Evolutionary conservation across 1,139 yeast species (phyloP).

Genomic region (Oligophagozyma castellii): DNA sequence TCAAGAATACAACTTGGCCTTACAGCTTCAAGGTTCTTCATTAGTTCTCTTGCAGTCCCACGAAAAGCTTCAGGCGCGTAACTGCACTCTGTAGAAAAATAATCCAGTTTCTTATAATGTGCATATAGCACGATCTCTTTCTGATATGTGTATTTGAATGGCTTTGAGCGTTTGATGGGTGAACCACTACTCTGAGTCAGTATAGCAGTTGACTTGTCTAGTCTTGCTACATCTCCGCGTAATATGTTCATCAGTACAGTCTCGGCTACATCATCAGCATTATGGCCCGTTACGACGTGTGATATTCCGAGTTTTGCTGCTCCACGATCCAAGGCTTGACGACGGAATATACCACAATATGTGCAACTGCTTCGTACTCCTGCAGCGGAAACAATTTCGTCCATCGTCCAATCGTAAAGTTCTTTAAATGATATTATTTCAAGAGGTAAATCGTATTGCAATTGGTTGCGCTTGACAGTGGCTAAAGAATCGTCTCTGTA

Average conservation of each 20-base stretch:
- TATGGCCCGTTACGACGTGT: slow-evolving; percentile 96
- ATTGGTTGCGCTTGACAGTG: slow-evolving; percentile 85
- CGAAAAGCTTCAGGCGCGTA: slow-evolving; percentile 98
- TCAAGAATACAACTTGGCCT: slow-evolving; percentile 92
- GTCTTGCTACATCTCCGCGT: slow-evolving; percentile 90
- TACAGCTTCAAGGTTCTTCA: slow-evolving; percentile 79
- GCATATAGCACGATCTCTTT: slow-evolving; percentile 97
- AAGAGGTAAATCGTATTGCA: slow-evolving; percentile 76
- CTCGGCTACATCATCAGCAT: slow-evolving; percentile 99
- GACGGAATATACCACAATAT: slow-evolving; percentile 90
- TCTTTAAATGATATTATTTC: slow-evolving; percentile 85
- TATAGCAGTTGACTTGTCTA: slow-evolving; percentile 82
- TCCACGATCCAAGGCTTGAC: slow-evolving; percentile 95
- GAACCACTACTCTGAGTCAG: slow-evolving; percentile 71
- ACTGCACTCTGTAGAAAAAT: slow-evolving; percentile 93
- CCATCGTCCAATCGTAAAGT: slow-evolving; percentile 95
- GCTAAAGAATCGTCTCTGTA: slow-evolving; percentile 95
- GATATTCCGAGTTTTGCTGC: slow-evolving; percentile 76
- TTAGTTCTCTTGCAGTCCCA: slow-evolving; percentile 88
- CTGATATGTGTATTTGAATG: slow-evolving; percentile 90
- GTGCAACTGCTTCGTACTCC: slow-evolving; percentile 94
- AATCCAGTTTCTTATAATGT: slow-evolving; percentile 87
- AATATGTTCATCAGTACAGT: slow-evolving; percentile 89
- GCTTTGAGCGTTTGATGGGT: slow-evolving; percentile 82
- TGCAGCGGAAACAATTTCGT: slow-evolving; percentile 88